These are phyloP conservation scores for Juglanconis sp. DNA, from an alignment of 2,329 filamentous ascomycete genomes.

Conservation along the genomic window DNA sequence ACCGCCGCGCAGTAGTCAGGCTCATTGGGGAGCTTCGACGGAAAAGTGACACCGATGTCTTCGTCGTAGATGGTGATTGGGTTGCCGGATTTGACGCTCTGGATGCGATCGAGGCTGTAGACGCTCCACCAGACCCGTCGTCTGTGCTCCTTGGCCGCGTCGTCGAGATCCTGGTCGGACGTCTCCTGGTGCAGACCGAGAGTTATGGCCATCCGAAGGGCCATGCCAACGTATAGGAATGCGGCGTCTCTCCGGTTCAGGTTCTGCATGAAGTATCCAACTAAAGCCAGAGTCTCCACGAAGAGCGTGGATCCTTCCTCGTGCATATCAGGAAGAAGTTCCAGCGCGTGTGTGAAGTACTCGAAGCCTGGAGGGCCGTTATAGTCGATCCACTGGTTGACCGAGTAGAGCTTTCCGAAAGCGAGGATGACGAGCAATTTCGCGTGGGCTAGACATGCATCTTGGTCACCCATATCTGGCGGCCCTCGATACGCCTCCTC, in stretches of 20 bases:
- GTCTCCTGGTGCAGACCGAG: slow-evolving; percentile 53
- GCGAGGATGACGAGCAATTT: slow-evolving; percentile 52
- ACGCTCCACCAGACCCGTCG: slow-evolving; percentile 55
- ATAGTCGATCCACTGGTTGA: slow-evolving; percentile 52
- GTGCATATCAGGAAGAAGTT: slow-evolving; percentile 52
- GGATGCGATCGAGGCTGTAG: slow-evolving; percentile 51
- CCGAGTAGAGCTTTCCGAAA: slow-evolving; percentile 54
- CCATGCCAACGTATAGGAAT: slow-evolving; percentile 52
- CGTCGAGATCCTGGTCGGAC: slow-evolving; percentile 32
- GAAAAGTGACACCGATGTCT: slow-evolving; percentile 45
- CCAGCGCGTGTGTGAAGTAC: slow-evolving; percentile 50
- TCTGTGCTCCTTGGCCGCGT: slow-evolving; percentile 43
- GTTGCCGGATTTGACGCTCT: slow-evolving; percentile 52
- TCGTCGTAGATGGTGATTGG: slow-evolving; percentile 53
- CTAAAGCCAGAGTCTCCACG: slow-evolving; percentile 51
- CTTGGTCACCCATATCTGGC: slow-evolving; percentile 39
- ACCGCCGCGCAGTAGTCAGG: slow-evolving; percentile 42
- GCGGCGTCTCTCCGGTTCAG: slow-evolving; percentile 53
- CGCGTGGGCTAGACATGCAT: slow-evolving; percentile 47
- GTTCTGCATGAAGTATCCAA: slow-evolving; percentile 57
- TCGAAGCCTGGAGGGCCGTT: slow-evolving; percentile 53
- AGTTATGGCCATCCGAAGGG: slow-evolving; percentile 55
- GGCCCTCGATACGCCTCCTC: slow-evolving; percentile 40
- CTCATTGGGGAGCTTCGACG: slow-evolving; percentile 33
- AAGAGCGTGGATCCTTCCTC: slow-evolving; percentile 53